Percentiles rank a stretch among this genome's conserved stretches.
phyloP scores from a whole-genome alignment of 1,284 basidiomycete species.

The Tetrapyrgos nigripes region DNA sequence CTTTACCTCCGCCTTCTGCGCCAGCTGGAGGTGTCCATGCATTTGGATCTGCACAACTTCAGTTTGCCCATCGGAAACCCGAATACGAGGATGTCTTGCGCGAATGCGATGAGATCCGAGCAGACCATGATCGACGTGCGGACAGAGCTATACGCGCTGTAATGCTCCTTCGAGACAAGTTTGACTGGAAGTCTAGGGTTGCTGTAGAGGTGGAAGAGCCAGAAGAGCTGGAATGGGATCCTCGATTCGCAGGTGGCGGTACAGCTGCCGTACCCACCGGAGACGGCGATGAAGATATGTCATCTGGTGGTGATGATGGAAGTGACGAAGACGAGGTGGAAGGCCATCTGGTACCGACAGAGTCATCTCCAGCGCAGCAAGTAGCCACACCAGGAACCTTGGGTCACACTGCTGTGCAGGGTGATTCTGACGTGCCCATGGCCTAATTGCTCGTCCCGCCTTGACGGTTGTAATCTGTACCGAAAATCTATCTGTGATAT shows the following conservation, averaged over 20 bases:
- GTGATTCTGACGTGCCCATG: no score
- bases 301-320: slow-evolving; percentile 33
- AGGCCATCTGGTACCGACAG: slow-evolving; percentile 30
- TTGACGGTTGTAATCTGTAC: no score
- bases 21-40: not conserved
- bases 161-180: slow-evolving; percentile 73
- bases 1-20: slow-evolving; percentile 29
- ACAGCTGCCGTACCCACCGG: slow-evolving; percentile 29
- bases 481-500: no score
- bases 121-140: slow-evolving; percentile 72
- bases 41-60: slow-evolving; percentile 5
- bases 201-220: slow-evolving; percentile 76
- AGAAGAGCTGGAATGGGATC: slow-evolving; percentile 75
- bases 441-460: no score
- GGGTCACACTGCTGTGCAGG: no score
- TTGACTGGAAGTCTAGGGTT: slow-evolving; percentile 78
- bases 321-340: slow-evolving; percentile 52
- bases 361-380: no score
- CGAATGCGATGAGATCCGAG: slow-evolving; percentile 69
- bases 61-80: slow-evolving; percentile 30
- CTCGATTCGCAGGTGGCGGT: slow-evolving; percentile 40
- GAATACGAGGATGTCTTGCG: slow-evolving; percentile 67
- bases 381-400: no score
- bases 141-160: slow-evolving; percentile 78
- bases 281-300: slow-evolving; percentile 37